These are phyloP conservation scores for Extremus antarcticus DNA, from an alignment of 495 filamentous ascomycete genomes.

Conservation along the genomic window DNA sequence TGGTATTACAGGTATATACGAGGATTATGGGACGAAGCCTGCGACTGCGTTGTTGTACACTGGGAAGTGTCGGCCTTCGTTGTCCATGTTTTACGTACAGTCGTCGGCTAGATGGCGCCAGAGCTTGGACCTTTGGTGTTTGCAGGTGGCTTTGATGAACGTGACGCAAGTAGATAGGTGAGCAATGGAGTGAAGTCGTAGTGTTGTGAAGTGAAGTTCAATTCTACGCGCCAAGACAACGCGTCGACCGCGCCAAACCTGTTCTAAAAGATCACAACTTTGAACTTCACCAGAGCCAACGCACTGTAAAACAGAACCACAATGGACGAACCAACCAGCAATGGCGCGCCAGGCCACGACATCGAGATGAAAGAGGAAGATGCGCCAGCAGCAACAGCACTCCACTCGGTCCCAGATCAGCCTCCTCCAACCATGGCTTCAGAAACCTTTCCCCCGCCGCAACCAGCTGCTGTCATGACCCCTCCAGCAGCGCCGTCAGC, in stretches of 20 bases:
- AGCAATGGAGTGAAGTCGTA: too few species aligned
- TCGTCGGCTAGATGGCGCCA: too few species aligned
- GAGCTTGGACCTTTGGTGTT: too few species aligned
- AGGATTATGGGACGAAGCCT: too few species aligned
- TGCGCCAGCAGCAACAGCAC: neutral
- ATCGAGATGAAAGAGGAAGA: conserved; percentile 16
- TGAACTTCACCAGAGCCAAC: too few species aligned
- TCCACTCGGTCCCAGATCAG: neutral
- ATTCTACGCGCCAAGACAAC: neutral
- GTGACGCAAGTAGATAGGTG: neutral
- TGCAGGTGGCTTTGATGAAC: too few species aligned
- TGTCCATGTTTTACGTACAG: too few species aligned
- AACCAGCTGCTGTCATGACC: neutral
- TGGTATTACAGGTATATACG: too few species aligned
- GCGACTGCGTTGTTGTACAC: too few species aligned
- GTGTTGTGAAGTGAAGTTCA: neutral
- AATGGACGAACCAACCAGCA: conserved; percentile 4
- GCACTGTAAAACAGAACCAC: too few species aligned
- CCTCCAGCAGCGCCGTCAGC: conserved; percentile 19
- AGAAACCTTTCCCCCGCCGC: neutral
- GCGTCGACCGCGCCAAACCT: neutral
- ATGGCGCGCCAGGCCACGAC: conserved; percentile 6
- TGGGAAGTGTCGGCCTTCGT: too few species aligned
- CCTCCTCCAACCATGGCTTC: neutral
- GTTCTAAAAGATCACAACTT: too few species aligned